A percentile compares a stretch with the other conserved stretches of the same genome.
phyloP scores from a whole-genome alignment of 371 early-diverging fungal species.

The Circinella umbellata region DNA sequence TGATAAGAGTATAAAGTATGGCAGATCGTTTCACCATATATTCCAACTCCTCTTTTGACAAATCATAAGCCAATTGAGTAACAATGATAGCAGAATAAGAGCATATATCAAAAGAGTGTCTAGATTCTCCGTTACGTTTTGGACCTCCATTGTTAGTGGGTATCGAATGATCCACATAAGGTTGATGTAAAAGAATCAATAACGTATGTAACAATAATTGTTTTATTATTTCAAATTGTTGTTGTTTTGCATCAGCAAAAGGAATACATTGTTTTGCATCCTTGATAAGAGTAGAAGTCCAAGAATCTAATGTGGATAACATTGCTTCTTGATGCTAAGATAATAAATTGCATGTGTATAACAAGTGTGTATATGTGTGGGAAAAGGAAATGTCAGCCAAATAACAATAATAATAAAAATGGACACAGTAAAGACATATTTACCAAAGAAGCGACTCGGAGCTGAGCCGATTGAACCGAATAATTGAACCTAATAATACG shows the following conservation, averaged over 20 bases:
- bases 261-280: background rate
- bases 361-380: background rate
- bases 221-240: slow-evolving; percentile 24
- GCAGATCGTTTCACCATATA: slow-evolving; percentile 47
- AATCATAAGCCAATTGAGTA: slow-evolving; percentile 31
- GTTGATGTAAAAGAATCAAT: slow-evolving; percentile 47
- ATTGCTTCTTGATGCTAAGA: slow-evolving; percentile 33
- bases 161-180: slow-evolving; percentile 38
- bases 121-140: slow-evolving; percentile 18
- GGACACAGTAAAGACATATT: background rate
- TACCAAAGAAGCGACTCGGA: slow-evolving; percentile 40
- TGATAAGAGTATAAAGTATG: slow-evolving; percentile 38
- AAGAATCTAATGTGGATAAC: slow-evolving; percentile 35
- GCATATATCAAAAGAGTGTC: slow-evolving; percentile 46
- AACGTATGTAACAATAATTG: slow-evolving; percentile 25
- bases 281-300: slow-evolving; percentile 29
- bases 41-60: slow-evolving; percentile 27
- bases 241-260: background rate
- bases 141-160: background rate
- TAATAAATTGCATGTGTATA: background rate
- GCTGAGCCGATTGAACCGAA: slow-evolving; percentile 38
- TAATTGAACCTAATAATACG: slow-evolving; percentile 48
- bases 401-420: background rate
- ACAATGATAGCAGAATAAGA: slow-evolving; percentile 43
- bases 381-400: background rate